These are phyloP conservation scores for Podosphaera leucotricha DNA, from an alignment of 2,329 filamentous ascomycete genomes.

Conservation along the genomic window DNA sequence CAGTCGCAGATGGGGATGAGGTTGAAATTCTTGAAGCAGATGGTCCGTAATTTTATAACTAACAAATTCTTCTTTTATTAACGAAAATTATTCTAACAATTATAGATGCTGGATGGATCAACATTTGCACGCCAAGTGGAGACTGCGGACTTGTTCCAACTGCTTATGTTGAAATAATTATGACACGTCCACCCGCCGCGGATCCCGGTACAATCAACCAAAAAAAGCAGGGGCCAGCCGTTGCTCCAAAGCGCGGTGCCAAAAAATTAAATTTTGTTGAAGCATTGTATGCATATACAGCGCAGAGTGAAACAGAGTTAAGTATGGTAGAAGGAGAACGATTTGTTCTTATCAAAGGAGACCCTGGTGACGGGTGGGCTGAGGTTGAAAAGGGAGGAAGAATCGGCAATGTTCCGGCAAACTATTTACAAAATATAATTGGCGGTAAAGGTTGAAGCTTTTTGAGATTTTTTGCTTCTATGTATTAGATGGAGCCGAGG, in stretches of 20 bases:
- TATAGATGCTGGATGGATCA: constrained; percentile 80
- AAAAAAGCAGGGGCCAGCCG: constrained; percentile 27
- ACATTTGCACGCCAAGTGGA: constrained; percentile 48
- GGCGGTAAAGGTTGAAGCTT: background rate
- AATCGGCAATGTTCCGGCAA: constrained; percentile 76
- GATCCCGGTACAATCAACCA: constrained; percentile 42
- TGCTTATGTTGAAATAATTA: constrained; percentile 51
- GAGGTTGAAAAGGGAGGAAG: constrained; percentile 83
- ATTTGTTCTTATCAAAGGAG: constrained; percentile 72
- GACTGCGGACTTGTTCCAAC: constrained; percentile 65
- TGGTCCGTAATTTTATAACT: constrained; percentile 30
- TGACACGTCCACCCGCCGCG: constrained; percentile 47
- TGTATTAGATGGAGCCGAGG: too few species aligned
- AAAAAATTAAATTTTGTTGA: constrained; percentile 90
- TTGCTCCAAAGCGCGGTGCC: constrained; percentile 71
- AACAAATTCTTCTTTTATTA: constrained; percentile 4
- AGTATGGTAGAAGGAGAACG: constrained; percentile 77
- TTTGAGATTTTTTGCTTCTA: too few species aligned
- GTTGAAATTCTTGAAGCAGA: constrained; percentile 65
- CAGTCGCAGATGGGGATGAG: constrained; percentile 55
- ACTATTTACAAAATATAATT: constrained; percentile 38
- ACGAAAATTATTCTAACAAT: constrained; percentile 14
- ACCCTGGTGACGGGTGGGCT: constrained; percentile 84
- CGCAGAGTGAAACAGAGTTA: constrained; percentile 67
- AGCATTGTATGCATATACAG: constrained; percentile 76